phyloP scores from a whole-genome alignment of 805 yeast species.

The Ogataea zsoltii region DNA sequence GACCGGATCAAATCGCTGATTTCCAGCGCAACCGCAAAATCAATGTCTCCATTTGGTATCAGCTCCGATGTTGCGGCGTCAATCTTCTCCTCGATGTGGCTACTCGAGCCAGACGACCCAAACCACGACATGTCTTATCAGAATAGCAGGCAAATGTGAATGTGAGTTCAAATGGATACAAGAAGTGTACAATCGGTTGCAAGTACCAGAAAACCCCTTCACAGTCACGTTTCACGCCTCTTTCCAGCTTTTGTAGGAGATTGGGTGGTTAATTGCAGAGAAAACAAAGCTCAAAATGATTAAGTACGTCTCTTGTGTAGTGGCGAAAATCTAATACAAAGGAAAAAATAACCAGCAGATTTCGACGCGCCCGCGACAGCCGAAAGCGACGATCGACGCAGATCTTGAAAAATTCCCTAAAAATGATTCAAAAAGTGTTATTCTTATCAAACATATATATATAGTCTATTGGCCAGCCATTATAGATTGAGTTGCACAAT shows the following conservation, averaged over 20 bases:
- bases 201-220: no score
- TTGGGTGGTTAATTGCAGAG: no score
- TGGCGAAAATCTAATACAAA: no score
- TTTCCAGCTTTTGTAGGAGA: no score
- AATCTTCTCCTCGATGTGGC: conserved; percentile 60
- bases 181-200: no score
- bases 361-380: no score
- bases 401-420: background rate
- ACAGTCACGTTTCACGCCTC: no score
- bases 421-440: background rate
- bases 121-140: conserved; percentile 53
- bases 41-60: conserved; percentile 91
- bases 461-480: background rate
- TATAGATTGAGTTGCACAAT: conserved; percentile 6
- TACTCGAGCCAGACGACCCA: conserved; percentile 33
- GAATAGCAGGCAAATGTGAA: background rate
- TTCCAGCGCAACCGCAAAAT: conserved; percentile 70
- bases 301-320: no score
- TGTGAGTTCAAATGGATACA: background rate
- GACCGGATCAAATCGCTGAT: conserved; percentile 85
- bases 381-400: conserved; percentile 6
- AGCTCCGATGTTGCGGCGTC: conserved; percentile 81
- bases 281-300: no score
- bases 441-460: no score
- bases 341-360: no score